Conservation (phyloP, 2,329 filamentous ascomycete genomes). For the Aspergillus texensis region DNA sequence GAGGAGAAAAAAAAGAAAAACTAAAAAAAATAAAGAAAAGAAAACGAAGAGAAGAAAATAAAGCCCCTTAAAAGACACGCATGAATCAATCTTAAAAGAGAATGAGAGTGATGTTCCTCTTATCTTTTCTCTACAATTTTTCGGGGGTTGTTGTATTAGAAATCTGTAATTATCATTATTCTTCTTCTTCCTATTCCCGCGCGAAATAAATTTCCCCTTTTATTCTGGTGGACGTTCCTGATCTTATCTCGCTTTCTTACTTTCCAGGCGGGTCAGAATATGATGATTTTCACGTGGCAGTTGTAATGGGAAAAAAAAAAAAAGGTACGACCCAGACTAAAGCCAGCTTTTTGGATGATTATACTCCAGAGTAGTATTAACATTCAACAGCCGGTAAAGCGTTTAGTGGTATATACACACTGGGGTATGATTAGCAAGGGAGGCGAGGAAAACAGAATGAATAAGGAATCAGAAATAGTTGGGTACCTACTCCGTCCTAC, state of each 20-base stretch:
- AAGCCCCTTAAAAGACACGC: background rate
- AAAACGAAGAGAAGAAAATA: background rate
- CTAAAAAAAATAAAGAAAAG: too few species aligned
- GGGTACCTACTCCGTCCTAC: too few species aligned
- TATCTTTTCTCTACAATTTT: background rate
- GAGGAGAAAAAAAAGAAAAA: background rate
- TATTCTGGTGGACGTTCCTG: slow-evolving; percentile 9
- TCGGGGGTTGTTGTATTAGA: background rate
- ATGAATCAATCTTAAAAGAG: background rate
- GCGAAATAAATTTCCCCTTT: background rate
- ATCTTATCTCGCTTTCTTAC: slow-evolving; percentile 23
- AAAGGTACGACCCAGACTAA: background rate
- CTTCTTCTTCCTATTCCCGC: too few species aligned
- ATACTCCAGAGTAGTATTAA: too few species aligned
- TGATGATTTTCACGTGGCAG: slow-evolving; percentile 18
- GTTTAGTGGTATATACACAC: background rate
- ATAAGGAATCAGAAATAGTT: too few species aligned
- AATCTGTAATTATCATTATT: background rate
- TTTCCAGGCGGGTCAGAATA: slow-evolving; percentile 6
- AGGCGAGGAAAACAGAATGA: too few species aligned
- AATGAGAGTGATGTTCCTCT: background rate
- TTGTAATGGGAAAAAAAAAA: background rate
- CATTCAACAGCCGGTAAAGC: background rate
- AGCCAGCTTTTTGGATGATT: too few species aligned
- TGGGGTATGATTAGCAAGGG: too few species aligned